Base-by-base conservation (phyloP, 192 early-diverging fungal species). In the Coemansia sp. region DNA sequence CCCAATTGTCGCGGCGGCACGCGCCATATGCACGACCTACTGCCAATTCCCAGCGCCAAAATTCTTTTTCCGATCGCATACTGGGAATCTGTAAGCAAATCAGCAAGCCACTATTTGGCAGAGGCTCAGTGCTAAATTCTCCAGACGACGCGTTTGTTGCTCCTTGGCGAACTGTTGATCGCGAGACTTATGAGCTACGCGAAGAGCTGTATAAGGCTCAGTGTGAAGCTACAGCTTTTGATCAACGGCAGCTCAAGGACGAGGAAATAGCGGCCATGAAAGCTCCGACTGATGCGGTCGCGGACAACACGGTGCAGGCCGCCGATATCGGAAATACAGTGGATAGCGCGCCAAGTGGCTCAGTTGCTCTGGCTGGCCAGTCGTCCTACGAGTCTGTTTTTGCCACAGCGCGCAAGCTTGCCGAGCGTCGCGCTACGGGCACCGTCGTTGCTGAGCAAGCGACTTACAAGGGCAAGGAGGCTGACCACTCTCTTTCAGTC, bases 101-200 rank as follows among this genome's bases (percentile, higher is more conserved):
- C 20, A 68, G 71, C 54, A 65, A 61, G 65, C 82, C 82, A 3
- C 27, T 85, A 12, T 72, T 85, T 43, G 62, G 68, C 27, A 71
- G 68, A 15, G 29, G 42, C 36, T 18, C 38, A 1, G 15, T 8
- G 43, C 61, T 66, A 11, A 43, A 52, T 0, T 55, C 71, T 10
- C 24, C 63, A 12, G 44, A 59, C 34, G 75, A 81, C 66, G 73
- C 73, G 27, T 81, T 85, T 63, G 51, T 61, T 16, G 84, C 81
- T 42, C 84, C 84, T 5, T 85, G 84, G 84, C 43, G 73, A 43
- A 73, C 75, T 34, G 84, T 73, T 3, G 78, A 76, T 63, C 68
- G 76, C 68, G 82, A 85, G 47, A 75, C 74, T 4, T 40, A 71
- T 18, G 70, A 78, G 68, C 68, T 84, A 7, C 72, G 77, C 22